phyloP scores from a whole-genome alignment of 805 yeast species.

The Kluyveromyces nonfermentans region DNA sequence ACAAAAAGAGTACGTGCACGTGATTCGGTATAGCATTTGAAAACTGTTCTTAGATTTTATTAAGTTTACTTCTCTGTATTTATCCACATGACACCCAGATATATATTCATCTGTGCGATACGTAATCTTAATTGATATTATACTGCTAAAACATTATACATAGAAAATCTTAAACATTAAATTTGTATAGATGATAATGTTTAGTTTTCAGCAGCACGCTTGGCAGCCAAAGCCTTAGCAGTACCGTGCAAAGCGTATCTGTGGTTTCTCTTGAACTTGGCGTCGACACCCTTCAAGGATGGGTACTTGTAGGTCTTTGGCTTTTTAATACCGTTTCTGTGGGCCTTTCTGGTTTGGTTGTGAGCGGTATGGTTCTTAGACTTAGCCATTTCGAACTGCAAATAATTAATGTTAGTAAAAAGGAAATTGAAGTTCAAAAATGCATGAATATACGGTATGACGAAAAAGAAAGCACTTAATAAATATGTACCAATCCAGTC shows the following conservation, averaged over 20 bases:
- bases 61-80: too few relatives aligned
- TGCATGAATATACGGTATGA: too few relatives aligned
- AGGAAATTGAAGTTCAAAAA: too few relatives aligned
- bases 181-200: neutral
- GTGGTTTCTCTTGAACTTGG: constrained; percentile 99
- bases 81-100: too few relatives aligned
- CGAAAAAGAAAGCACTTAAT: too few relatives aligned
- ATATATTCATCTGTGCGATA: neutral
- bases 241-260: constrained; percentile 98
- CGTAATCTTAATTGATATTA: neutral
- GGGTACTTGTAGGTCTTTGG: constrained; percentile 98
- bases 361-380: constrained; percentile 99
- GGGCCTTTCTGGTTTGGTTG: constrained; percentile 99
- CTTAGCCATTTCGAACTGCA: constrained; percentile 68
- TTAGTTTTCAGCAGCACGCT: constrained; percentile 40
- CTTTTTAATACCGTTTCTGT: constrained; percentile 99
- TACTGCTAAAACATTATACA: neutral
- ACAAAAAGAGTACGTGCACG: too few relatives aligned
- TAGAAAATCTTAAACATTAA: neutral
- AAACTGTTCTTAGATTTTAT: too few relatives aligned
- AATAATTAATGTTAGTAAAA: neutral
- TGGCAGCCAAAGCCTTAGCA: constrained; percentile 84
- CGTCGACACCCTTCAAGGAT: constrained; percentile 96
- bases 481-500: too few relatives aligned
- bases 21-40: too few relatives aligned